A percentile compares a stretch with the other conserved stretches of the same genome.
phyloP scores from a whole-genome alignment of 2,329 filamentous ascomycete species.

The Chaetomium sp. region DNA sequence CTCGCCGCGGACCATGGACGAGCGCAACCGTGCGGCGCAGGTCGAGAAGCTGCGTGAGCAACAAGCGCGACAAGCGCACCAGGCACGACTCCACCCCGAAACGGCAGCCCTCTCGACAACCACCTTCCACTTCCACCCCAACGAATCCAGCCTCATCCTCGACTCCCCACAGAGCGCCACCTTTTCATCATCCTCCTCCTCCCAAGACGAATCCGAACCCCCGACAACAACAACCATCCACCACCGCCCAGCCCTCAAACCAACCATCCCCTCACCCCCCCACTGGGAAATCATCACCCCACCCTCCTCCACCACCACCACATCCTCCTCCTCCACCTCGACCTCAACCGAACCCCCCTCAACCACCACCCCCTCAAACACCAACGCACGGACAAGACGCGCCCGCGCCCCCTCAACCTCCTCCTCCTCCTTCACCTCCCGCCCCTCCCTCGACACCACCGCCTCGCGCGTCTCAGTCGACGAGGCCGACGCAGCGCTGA shows the following conservation, averaged over 20 bases:
- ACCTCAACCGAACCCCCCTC: conserved; percentile 33
- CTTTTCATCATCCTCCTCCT: conserved; percentile 16
- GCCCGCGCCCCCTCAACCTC: conserved; percentile 19
- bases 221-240: not conserved
- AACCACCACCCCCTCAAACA: not conserved
- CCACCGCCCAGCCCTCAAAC: conserved; percentile 40
- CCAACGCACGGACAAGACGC: not conserved
- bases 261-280: conserved; percentile 47
- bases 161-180: conserved; percentile 35
- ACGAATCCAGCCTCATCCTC: conserved; percentile 34
- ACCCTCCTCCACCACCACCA: conserved; percentile 39
- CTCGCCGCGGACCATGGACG: conserved; percentile 36
- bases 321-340: conserved; percentile 8
- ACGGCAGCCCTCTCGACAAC: conserved; percentile 9
- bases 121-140: conserved; percentile 31
- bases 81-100: conserved; percentile 5
- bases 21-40: conserved; percentile 31
- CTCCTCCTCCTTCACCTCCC: conserved; percentile 20
- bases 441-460: conserved; percentile 35
- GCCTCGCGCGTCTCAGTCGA: conserved; percentile 39
- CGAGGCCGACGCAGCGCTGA: conserved; percentile 48
- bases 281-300: conserved; percentile 53
- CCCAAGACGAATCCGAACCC: conserved; percentile 34
- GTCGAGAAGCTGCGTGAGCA: conserved; percentile 34
- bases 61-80: conserved; percentile 18